A percentile compares a stretch with the other conserved stretches of the same genome.
phyloP scores from a whole-genome alignment of 768 basidiomycete species.

The Leccinellum luteum region DNA sequence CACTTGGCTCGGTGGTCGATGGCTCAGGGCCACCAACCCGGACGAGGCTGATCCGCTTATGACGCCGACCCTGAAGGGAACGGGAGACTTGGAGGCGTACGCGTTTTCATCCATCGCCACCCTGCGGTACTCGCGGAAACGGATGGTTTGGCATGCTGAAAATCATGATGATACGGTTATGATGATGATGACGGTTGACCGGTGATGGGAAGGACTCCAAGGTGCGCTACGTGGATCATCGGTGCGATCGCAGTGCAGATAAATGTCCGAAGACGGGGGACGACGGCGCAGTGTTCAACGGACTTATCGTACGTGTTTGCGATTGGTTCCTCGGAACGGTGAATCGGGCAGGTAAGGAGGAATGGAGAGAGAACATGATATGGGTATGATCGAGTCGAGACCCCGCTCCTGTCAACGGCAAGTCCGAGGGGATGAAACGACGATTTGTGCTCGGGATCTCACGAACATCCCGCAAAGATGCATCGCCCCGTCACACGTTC shows the following conservation, averaged over 20 bases:
- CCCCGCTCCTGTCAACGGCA: background rate
- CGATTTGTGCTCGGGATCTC: background rate
- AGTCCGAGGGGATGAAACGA: background rate
- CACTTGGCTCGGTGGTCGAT: background rate
- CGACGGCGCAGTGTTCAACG: background rate
- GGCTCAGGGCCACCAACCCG: background rate
- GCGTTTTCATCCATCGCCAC: background rate
- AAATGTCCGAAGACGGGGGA: background rate
- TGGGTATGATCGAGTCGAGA: background rate
- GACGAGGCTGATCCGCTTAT: background rate
- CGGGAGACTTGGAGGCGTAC: background rate
- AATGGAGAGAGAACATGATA: background rate
- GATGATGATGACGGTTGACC: background rate
- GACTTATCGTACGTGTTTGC: background rate
- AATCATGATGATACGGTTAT: background rate
- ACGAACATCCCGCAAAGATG: background rate
- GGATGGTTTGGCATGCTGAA: background rate
- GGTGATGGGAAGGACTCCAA: background rate
- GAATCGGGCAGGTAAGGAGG: background rate
- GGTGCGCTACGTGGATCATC: background rate
- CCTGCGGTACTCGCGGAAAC: background rate
- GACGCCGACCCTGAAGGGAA: background rate
- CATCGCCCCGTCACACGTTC: conserved; percentile 1
- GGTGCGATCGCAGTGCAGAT: background rate
- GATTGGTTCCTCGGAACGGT: background rate